A percentile compares a stretch with the other conserved stretches of the same genome.
These are phyloP conservation scores for Marasmius tenuissimus DNA, from an alignment of 1,284 basidiomycete species.

Conservation along the genomic window DNA sequence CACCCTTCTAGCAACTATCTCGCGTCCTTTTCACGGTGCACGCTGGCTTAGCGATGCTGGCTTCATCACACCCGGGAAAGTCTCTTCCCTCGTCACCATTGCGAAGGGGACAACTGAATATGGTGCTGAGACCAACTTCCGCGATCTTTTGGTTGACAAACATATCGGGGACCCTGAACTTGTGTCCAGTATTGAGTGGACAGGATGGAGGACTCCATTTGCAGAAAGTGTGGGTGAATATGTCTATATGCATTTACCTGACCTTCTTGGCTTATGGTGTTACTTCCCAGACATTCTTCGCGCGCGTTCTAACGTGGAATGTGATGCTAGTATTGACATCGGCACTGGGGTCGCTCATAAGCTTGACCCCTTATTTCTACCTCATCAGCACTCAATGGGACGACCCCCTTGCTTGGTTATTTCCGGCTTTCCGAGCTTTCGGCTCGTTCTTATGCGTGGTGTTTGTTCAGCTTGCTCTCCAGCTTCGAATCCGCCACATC, in stretches of 20 bases:
- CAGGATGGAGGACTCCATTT: background rate
- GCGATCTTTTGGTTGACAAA: background rate
- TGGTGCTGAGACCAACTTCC: background rate
- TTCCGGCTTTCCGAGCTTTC: background rate
- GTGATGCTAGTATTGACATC: background rate
- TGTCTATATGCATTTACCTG: background rate
- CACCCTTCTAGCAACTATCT: constrained; percentile 2
- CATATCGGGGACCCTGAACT: background rate
- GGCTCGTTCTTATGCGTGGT: background rate
- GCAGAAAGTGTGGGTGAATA: background rate
- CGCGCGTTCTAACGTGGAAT: background rate
- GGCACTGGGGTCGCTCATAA: background rate
- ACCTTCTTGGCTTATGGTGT: background rate
- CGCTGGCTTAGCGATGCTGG: constrained; percentile 1
- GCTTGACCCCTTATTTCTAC: background rate
- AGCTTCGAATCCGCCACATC: background rate
- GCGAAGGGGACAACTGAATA: background rate
- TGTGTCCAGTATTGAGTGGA: background rate
- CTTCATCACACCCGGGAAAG: background rate
- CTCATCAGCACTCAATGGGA: background rate
- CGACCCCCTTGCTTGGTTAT: background rate
- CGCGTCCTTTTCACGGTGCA: background rate
- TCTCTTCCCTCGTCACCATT: background rate
- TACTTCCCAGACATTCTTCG: background rate
- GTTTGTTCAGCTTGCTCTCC: background rate